Evolutionary conservation across 805 yeast species (phyloP), one percentile per base, ranked within the genome.

Genomic region (Cyberlindnera misumaiensis): DNA sequence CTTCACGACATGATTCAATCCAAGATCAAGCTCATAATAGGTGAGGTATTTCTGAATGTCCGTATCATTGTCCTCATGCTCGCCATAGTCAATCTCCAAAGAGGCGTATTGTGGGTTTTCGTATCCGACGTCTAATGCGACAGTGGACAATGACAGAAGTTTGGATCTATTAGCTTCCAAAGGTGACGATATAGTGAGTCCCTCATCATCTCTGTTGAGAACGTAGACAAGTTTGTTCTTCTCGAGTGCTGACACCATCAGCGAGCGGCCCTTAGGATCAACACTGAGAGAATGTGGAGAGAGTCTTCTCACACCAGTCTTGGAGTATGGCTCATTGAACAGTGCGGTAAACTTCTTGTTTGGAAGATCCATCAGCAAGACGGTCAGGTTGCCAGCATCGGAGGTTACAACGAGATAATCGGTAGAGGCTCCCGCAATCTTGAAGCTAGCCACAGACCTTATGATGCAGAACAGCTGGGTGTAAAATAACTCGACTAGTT

Each of bases 51-150:
- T 67, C 41, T 52, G 53, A 44, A 38, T 41, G 32, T 51, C 48
- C 12, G 46, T 31, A 3, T 38, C 36, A 17, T 49, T 32, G 2
- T 40, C 36, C 25, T 62, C 62, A 35, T 50, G 53, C 1, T 60
- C 64, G 6, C 64, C 52, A 41, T 75, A 70, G 38, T 75, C 81
- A 7, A 73, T 61, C 53, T 90, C 97, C 7, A 93, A 60, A 0
- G 89, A 71, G 0, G 87, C 94, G 70, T 89, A 90, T 9, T 77
- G 55, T 0, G 97, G 97, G 52, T 87, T 88, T 14, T 83, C 93
- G 56, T 70, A 81, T 0, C 81, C 84, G 3, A 80, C 82, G 54
- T 88, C 95, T 34, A 90, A 54, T 0, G 83, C 81, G 13, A 73
- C 59, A 2, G 79, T 51, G 12, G 58, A 58, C 25, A 82, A 63